Evolutionary conservation across 371 early-diverging fungal genomes (phyloP).

Genomic region (Dichotomocladium elegans): DNA sequence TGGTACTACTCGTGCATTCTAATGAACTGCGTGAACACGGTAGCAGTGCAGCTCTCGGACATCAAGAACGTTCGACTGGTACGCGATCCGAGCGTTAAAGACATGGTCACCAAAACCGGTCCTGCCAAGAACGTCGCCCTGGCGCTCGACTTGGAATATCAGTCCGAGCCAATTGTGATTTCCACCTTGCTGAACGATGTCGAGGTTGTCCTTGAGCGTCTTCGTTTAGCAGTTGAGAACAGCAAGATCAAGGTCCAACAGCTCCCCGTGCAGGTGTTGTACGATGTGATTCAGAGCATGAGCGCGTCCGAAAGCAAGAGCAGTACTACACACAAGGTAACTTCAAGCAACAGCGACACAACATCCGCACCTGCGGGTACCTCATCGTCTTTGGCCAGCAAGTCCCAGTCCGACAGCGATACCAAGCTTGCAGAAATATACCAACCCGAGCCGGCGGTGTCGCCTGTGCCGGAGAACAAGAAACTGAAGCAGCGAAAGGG

Average conservation of each 20-base stretch:
- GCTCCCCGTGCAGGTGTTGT: constrained; percentile 31
- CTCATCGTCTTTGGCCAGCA: constrained; percentile 1
- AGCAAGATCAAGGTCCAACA: constrained; percentile 31
- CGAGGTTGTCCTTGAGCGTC: constrained; percentile 32
- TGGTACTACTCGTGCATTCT: constrained; percentile 47
- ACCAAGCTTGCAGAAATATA: constrained; percentile 12
- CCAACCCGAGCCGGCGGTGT: constrained; percentile 10
- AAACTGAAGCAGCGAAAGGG: constrained; percentile 26
- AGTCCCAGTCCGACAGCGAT: constrained; percentile 1
- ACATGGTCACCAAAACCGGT: constrained; percentile 18
- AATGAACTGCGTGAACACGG: constrained; percentile 44
- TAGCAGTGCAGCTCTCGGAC: constrained; percentile 33
- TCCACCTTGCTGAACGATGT: constrained; percentile 37
- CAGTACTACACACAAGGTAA: constrained; percentile 15
- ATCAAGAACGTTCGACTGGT: constrained; percentile 32
- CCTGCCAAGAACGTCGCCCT: constrained; percentile 27
- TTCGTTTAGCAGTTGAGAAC: constrained; percentile 38
- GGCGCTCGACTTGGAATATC: constrained; percentile 28
- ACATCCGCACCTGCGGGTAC: no score
- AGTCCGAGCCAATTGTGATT: constrained; percentile 26
- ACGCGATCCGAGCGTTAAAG: constrained; percentile 26
- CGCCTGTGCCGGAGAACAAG: constrained; percentile 23
- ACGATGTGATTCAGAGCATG: constrained; percentile 37
- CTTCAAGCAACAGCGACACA: constrained; percentile 5
- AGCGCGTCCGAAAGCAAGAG: constrained; percentile 32